phyloP scores from a whole-genome alignment of 345 rosid species.

The Limnanthes douglasii region DNA sequence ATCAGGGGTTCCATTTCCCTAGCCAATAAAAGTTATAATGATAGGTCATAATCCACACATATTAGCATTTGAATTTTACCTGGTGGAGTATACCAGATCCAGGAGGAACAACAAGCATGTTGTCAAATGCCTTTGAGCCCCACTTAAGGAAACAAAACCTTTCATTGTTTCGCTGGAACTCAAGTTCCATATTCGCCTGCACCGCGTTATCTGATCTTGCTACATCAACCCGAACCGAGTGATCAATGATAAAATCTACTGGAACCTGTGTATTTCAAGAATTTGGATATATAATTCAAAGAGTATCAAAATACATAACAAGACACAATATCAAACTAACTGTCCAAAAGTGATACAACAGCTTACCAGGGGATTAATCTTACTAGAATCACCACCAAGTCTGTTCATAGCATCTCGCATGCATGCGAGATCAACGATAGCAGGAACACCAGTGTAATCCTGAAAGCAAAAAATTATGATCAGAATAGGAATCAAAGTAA shows the following conservation, averaged over 20 bases:
- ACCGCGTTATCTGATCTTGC: slow-evolving; percentile 62
- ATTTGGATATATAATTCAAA: not conserved
- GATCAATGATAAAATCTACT: slow-evolving; percentile 75
- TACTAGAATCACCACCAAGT: slow-evolving; percentile 51
- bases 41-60: not conserved
- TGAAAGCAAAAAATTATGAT: slow-evolving; percentile 9
- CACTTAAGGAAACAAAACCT: slow-evolving; percentile 61
- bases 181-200: slow-evolving; percentile 54
- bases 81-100: slow-evolving; percentile 72
- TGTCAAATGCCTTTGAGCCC: slow-evolving; percentile 52
- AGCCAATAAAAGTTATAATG: not conserved
- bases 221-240: slow-evolving; percentile 85
- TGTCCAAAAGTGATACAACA: not conserved
- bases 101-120: slow-evolving; percentile 70
- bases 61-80: slow-evolving; percentile 15
- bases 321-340: not conserved
- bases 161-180: slow-evolving; percentile 54
- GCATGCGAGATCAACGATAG: slow-evolving; percentile 79
- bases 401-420: slow-evolving; percentile 78
- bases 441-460: slow-evolving; percentile 83
- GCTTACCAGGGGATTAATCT: slow-evolving; percentile 59
- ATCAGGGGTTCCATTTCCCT: not conserved
- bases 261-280: slow-evolving; percentile 39
- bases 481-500: not conserved
- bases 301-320: not conserved